phyloP scores from a whole-genome alignment of 225 moss, liverwort and hornwort species.

The Pleurozium schreberi region DNA sequence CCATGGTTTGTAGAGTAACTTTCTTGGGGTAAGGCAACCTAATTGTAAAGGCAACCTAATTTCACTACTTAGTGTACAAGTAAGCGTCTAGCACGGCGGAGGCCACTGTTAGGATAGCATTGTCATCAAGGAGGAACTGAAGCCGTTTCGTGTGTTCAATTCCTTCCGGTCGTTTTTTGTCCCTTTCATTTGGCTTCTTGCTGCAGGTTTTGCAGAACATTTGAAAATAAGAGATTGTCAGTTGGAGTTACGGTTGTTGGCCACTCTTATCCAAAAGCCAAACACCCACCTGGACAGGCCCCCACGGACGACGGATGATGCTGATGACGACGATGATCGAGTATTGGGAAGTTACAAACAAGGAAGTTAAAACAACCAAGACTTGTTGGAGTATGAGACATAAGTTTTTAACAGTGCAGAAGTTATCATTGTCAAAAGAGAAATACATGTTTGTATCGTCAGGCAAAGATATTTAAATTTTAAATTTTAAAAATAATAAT shows the following conservation, averaged over 20 bases:
- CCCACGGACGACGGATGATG: no score
- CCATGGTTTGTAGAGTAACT: no score
- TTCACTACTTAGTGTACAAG: no score
- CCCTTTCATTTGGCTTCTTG: not conserved
- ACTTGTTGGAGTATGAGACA: not conserved
- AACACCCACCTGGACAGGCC: not conserved
- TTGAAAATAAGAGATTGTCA: not conserved
- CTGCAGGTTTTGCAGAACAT: not conserved
- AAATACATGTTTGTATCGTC: no score
- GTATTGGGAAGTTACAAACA: no score
- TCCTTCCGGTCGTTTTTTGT: not conserved
- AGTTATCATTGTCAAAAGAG: no score
- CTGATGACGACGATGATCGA: not conserved
- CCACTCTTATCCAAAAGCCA: not conserved
- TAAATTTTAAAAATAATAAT: no score
- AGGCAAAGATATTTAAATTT: no score
- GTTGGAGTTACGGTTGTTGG: not conserved
- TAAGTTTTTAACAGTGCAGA: no score
- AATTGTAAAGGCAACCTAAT: no score
- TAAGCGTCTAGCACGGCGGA: not conserved
- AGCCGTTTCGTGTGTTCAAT: not conserved
- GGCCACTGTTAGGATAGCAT: not conserved
- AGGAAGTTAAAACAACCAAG: not conserved
- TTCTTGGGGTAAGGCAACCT: no score
- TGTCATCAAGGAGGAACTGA: not conserved